These are phyloP conservation scores for Papiliotrema terrestris DNA, from an alignment of 1,284 basidiomycete genomes.

Conservation along the genomic window DNA sequence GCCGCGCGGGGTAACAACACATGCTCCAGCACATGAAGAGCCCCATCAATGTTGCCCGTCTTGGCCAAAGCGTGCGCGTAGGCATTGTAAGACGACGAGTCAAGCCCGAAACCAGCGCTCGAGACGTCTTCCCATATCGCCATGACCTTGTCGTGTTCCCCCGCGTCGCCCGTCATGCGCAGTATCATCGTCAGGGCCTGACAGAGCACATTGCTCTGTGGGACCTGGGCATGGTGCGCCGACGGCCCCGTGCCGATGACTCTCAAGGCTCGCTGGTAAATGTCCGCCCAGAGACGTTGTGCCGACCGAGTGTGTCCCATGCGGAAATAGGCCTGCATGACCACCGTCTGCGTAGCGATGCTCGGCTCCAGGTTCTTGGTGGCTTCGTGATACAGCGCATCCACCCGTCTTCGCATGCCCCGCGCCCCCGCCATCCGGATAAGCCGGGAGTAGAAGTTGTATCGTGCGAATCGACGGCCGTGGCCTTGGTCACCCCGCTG, in stretches of 20 bases:
- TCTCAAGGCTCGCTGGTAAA: neutral
- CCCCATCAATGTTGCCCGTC: slow-evolving; percentile 73
- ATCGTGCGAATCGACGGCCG: neutral
- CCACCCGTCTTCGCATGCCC: neutral
- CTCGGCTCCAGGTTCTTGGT: neutral
- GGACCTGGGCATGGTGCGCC: neutral
- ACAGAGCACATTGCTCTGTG: slow-evolving; percentile 59
- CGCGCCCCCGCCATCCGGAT: neutral
- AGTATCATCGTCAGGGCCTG: slow-evolving; percentile 82
- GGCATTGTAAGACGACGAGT: slow-evolving; percentile 92
- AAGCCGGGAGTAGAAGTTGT: too few species aligned
- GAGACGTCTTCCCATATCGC: slow-evolving; percentile 66
- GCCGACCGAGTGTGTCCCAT: neutral
- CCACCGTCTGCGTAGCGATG: neutral
- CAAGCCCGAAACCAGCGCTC: slow-evolving; percentile 71
- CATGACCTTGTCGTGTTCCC: slow-evolving; percentile 63
- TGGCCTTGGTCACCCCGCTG: neutral
- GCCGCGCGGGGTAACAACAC: slow-evolving; percentile 62
- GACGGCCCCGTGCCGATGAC: neutral
- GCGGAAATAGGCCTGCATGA: neutral
- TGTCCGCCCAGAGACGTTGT: neutral
- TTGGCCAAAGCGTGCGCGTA: slow-evolving; percentile 70
- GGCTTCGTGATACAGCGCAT: neutral
- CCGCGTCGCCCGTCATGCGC: slow-evolving; percentile 66
- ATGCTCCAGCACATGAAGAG: slow-evolving; percentile 76